Base-by-base conservation (phyloP, 2,329 filamentous ascomycete genomes). In the Colletotrichum incanum region DNA sequence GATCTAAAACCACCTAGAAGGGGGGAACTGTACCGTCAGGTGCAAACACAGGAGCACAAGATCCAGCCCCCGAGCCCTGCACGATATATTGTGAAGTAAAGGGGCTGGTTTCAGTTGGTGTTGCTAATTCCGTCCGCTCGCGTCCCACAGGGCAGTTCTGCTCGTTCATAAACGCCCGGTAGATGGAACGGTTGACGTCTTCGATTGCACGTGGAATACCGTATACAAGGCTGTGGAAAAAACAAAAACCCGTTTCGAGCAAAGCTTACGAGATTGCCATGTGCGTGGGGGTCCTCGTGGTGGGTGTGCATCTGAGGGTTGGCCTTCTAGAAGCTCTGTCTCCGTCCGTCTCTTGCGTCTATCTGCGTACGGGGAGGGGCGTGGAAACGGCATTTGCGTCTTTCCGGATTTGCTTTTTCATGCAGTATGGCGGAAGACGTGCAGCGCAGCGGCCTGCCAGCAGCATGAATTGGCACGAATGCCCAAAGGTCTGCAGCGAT, bases 391-490 rank as follows among this genome's bases (percentile, higher is more conserved):
- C 6, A 41, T 43, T 31, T 28, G 23, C 20, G n/a, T 39, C 47
- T 55, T 16, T 39, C 65, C 65, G 50, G 11, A 64, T 70, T 72
- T 72, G 70, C 70, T 72, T 72, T 70, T 72, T 55, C 65, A 59
- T 70, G 65, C 70, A 65, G 58, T 20, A 31, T 23, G 45, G 52
- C 28, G 31, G 54, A 20, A 47, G 69, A 63, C 61, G 54, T 69
- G 39, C 52, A 47, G 52, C 50, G 39, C n/a, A 37, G 20, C 31
- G n/a, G 52, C 28, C 28, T 31, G 28, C 5, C 31, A 37, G 20
- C 31, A 43, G 50, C 39, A 65, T n/a, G 49, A 39, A 28, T 45
- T 11, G 43, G 43, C 37, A 31, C 8, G 12, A 62, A 37, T 26
- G 8, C 26, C 12, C 28, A 61, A 45, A 47, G 43, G 64, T 41